Base-by-base conservation (phyloP, 75 land plant species). In the Ceratopteris richardii region DNA sequence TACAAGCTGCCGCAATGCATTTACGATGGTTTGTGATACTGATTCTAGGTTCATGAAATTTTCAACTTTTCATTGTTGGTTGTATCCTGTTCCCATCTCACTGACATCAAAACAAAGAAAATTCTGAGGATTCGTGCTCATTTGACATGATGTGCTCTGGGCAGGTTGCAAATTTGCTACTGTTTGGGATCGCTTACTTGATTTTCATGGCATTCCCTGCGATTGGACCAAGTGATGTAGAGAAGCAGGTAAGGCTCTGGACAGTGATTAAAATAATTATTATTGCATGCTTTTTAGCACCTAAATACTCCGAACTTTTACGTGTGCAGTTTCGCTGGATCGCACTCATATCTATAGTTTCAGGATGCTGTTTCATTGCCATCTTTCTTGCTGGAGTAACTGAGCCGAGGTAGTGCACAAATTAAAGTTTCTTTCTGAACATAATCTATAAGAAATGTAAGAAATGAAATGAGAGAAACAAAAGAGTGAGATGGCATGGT, bases 1-100 rank as follows among this genome's bases (percentile, higher is more conserved):
- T 17, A 71, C 80, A 19, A 94, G 98, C 72, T 90, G 96, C 53
- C 83, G 96, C 24, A 94, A 94, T 79, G 96, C 98, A 16, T 94
- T 86, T 66, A 86, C 96, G 1, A 94, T 94, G 98, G 96, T 86
- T 17, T 61, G 75, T 44, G 44, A 19, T 44, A 58, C 27, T 2
- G 3, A 6, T 46, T 5, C 4, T 46, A 18, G 12, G 2, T 4
- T 5, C 2, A 2, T 46, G 18, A 18, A 46, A 14, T 54, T 54
- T 30, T 23, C 56, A 4, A 27, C 18, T 2, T 26, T 27, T 44
- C 30, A 0, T 37, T 54, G 27, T 52, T 24, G 30, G n/a, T 24
- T 13, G 20, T 60, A 46, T 60, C 31, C 27, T 51, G n/a, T 54
- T 30, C 2, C 48, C 54, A 33, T n/a, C n/a, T n/a, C n/a, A n/a